Percentiles rank a stretch among this genome's conserved stretches.
These are phyloP conservation scores for Xerocomus nothofagi DNA, from an alignment of 1,284 basidiomycete species.

Conservation along the genomic window DNA sequence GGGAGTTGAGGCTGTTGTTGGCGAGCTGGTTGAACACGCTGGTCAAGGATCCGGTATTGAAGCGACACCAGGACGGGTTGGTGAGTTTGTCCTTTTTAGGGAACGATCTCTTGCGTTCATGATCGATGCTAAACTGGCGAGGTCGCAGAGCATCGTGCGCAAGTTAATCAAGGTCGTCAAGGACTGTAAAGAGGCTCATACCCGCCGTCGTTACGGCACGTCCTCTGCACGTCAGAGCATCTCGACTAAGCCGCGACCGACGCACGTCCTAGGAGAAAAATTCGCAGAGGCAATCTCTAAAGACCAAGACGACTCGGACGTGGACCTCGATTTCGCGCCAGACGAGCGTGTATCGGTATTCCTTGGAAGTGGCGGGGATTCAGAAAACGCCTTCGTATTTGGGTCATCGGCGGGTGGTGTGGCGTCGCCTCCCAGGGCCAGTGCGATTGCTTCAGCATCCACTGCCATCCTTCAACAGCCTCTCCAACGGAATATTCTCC, in stretches of 20 bases:
- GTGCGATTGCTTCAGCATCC: conserved; percentile 30
- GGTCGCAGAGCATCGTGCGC: conserved; percentile 65
- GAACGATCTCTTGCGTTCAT: not conserved
- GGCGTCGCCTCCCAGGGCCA: conserved; percentile 22
- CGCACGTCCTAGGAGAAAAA: conserved; percentile 55
- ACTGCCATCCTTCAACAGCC: conserved; percentile 40
- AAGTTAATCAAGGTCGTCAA: conserved; percentile 79
- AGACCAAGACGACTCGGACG: conserved; percentile 59
- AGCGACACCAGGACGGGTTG: conserved; percentile 63
- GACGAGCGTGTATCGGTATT: conserved; percentile 35
- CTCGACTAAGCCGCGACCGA: conserved; percentile 34
- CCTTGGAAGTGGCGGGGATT: conserved; percentile 27
- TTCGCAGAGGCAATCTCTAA: conserved; percentile 61
- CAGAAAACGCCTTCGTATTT: conserved; percentile 32
- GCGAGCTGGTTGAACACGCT: conserved; percentile 80
- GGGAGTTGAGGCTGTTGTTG: conserved; percentile 67
- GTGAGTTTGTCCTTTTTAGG: conserved; percentile 44
- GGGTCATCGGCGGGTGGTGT: conserved; percentile 22
- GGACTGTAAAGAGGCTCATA: conserved; percentile 72
- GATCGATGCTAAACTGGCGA: conserved; percentile 10
- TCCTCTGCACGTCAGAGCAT: conserved; percentile 35
- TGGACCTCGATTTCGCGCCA: conserved; percentile 69
- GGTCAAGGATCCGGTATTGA: conserved; percentile 64
- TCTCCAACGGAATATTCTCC: conserved; percentile 41
- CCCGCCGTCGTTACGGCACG: conserved; percentile 38